Conservation (phyloP, 148 eudicot species). For the Bassia scoparia region DNA sequence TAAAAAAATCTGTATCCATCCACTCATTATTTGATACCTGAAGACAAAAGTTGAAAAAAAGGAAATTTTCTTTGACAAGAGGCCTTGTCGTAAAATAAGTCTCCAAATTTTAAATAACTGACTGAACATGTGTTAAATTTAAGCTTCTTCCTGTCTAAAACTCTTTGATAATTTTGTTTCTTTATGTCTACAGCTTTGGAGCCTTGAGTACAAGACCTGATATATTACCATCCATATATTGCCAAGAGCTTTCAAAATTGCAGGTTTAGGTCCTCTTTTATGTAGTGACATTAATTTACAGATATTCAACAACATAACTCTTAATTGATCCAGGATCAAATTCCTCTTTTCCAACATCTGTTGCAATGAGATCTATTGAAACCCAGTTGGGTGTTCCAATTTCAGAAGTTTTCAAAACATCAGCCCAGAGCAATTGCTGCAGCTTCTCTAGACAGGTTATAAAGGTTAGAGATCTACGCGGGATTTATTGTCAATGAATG, state of each 20-base stretch:
- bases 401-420: constrained; percentile 87
- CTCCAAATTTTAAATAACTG: not conserved
- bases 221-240: constrained; percentile 75
- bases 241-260: constrained; percentile 87
- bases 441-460: constrained; percentile 95
- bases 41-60: no score
- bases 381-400: constrained; percentile 74
- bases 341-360: constrained; percentile 77
- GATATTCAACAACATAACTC: not conserved
- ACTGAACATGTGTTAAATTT: not conserved
- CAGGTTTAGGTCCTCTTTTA: constrained; percentile 51
- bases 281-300: not conserved
- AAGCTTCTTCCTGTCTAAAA: not conserved
- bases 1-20: no score
- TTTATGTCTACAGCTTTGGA: constrained; percentile 65
- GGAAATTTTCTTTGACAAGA: no score
- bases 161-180: constrained; percentile 7
- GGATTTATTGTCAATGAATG: constrained; percentile 3
- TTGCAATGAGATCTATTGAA: constrained; percentile 84
- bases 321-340: constrained; percentile 68
- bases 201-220: constrained; percentile 98
- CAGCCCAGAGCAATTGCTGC: constrained; percentile 84
- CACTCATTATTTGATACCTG: no score
- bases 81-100: not conserved
- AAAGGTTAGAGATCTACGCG: constrained; percentile 57